Evolutionary conservation across 108 stramenopile genomes (phyloP).

Genomic region (Skeletonema costatum): DNA sequence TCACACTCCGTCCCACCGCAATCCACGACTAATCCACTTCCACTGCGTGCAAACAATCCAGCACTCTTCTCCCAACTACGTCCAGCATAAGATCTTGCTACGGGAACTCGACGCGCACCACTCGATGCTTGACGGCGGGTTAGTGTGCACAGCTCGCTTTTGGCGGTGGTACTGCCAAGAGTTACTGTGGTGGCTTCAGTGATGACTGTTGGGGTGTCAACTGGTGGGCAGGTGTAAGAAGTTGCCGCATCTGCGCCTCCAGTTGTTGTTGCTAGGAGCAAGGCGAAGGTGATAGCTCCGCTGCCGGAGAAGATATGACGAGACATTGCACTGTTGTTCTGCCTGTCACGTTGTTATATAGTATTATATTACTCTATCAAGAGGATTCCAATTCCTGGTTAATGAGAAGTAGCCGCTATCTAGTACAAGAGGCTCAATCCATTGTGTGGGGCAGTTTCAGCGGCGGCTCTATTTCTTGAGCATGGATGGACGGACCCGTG

Average conservation of each 20-base stretch:
- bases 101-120: conserved; percentile 2
- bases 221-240: not conserved
- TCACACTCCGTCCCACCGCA: not conserved
- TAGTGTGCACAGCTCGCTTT: not conserved
- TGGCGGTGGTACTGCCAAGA: not conserved
- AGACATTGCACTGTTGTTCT: no score
- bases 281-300: not conserved
- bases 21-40: conserved; percentile 6
- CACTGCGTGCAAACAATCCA: conserved; percentile 16
- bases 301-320: not conserved
- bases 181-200: not conserved
- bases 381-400: no score
- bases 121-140: not conserved
- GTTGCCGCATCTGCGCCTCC: not conserved
- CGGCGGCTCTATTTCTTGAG: no score
- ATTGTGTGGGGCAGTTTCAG: no score
- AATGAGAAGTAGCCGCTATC: no score
- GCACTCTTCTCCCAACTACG: conserved; percentile 15
- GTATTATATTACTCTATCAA: no score
- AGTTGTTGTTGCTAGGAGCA: not conserved
- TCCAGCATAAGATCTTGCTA: conserved; percentile 17
- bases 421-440: no score
- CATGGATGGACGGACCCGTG: no score
- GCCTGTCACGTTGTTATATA: no score
- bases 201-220: not conserved